These are phyloP conservation scores for Lecanicillium sp. DNA, from an alignment of 2,329 filamentous ascomycete genomes.

Conservation along the genomic window DNA sequence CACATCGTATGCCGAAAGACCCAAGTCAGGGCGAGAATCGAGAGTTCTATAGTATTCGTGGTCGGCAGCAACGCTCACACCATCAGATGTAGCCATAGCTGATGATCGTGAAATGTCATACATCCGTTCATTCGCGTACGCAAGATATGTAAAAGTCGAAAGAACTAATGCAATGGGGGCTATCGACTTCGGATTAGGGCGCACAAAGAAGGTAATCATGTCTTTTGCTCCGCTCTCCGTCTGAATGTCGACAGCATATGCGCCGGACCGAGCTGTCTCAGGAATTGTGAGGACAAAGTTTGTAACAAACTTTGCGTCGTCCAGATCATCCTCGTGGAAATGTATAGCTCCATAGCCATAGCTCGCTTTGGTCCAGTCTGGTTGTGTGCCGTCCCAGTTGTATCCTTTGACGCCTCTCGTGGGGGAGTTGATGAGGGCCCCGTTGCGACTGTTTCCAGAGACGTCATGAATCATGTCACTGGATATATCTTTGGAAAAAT, in stretches of 20 bases:
- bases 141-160: conserved; percentile 28
- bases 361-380: conserved; percentile 23
- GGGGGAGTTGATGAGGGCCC: conserved; percentile 23
- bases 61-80: conserved; percentile 10
- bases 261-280: conserved; percentile 15
- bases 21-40: conserved; percentile 23
- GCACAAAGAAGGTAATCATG: conserved; percentile 24
- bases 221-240: conserved; percentile 14
- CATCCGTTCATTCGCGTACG: conserved; percentile 30
- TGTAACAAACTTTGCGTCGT: conserved; percentile 26
- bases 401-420: conserved; percentile 23
- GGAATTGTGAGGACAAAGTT: conserved; percentile 20
- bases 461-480: conserved; percentile 14
- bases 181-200: conserved; percentile 14
- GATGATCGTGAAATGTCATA: conserved; percentile 20
- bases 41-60: conserved; percentile 13
- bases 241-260: conserved; percentile 20
- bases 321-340: conserved; percentile 29
- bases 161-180: conserved; percentile 20
- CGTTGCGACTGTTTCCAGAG: conserved; percentile 17
- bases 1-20: conserved; percentile 28
- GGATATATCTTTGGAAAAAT: no score
- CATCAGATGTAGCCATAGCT: conserved; percentile 15
- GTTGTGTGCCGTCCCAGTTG: conserved; percentile 22
- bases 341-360: conserved; percentile 29